Base-by-base conservation (phyloP, 2,329 filamentous ascomycete genomes). In the Exophiala viscosa region DNA sequence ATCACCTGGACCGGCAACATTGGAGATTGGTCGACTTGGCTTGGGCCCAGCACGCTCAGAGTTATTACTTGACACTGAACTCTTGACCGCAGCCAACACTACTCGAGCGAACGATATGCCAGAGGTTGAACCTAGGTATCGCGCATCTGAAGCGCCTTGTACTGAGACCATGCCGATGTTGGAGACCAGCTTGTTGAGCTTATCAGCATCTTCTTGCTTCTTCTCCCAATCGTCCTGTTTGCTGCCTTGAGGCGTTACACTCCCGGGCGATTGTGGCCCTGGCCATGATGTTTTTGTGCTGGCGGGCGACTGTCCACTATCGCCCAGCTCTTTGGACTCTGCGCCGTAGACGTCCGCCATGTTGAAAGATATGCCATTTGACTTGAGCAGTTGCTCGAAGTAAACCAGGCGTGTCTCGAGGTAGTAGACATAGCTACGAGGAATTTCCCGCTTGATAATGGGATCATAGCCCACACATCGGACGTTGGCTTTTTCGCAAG, bases 401-500 rank as follows among this genome's bases (percentile, higher is more conserved):
- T 93, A 88, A 57, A 85, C 81, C 49, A 96, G 83, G 54, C 92
- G 81, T 23, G 87, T 88, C 70, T 97, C 92, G 54, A 97, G 84
- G 68, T 96, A 97, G 72, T 88, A 96, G 44, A 97, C 90, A 75
- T 97, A 97, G 70, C 82, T 85, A 71, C 91, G 82, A 45, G 92
- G 92, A 53, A 97, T 96, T 72, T 96, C 90, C 66, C 88, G 85
- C 77, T 96, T 96, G 18, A 90, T 95, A 66, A 96, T 96, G 32
- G 92, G 91, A 68, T 97, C 92, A 70, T 96, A 96, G 58, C 92
- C 92, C 45, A 96, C 90, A 69, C 93, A 97, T 61, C 88, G 86
- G 41, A 95, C 88, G 53, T 82, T 81, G n/a, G 88, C 91, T 74
- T 96, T 96, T 69, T 91, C 90, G 72, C 92, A 97, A 62, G 88